Evolutionary conservation across 2,329 filamentous ascomycete genomes (phyloP).

Genomic region (Knufia fluminis): DNA sequence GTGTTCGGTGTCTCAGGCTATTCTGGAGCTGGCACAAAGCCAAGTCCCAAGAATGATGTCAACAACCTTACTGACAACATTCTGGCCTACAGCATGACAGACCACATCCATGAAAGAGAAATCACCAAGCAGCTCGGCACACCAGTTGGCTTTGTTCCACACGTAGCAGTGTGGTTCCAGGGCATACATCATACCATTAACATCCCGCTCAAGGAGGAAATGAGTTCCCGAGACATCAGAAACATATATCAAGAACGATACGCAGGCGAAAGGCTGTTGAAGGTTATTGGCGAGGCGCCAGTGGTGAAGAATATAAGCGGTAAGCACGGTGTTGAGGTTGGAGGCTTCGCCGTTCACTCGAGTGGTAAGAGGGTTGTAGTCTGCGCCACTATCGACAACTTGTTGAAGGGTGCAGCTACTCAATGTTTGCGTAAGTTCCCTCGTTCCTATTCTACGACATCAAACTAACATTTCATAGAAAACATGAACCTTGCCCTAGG

Average conservation of each 20-base stretch:
- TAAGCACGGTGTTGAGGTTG: conserved; percentile 86
- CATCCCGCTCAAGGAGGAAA: conserved; percentile 73
- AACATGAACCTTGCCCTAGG: conserved; percentile 92
- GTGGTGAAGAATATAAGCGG: conserved; percentile 74
- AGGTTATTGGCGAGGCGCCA: conserved; percentile 80
- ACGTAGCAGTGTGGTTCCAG: conserved; percentile 95
- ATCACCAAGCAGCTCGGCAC: conserved; percentile 69
- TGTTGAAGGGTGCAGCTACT: conserved; percentile 85
- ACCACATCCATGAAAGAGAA: conserved; percentile 91
- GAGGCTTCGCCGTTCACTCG: conserved; percentile 87
- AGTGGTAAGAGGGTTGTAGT: conserved; percentile 87
- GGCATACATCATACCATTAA: conserved; percentile 89
- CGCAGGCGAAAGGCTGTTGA: conserved; percentile 89
- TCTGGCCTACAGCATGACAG: conserved; percentile 82
- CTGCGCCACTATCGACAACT: conserved; percentile 86
- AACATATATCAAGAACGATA: conserved; percentile 95
- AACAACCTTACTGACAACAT: conserved; percentile 75
- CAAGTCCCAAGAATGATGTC: conserved; percentile 86
- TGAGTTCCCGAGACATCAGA: conserved; percentile 85
- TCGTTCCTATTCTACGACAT: not conserved
- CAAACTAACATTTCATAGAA: conserved; percentile 41
- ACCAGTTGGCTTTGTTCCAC: conserved; percentile 76
- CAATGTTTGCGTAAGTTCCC: conserved; percentile 73
- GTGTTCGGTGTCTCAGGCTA: conserved; percentile 91
- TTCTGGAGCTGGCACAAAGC: conserved; percentile 90